Percentiles rank a stretch among this genome's conserved stretches.
These are phyloP conservation scores for Dalbergia cultrata DNA, from an alignment of 306 rosid genomes.

Conservation along the genomic window DNA sequence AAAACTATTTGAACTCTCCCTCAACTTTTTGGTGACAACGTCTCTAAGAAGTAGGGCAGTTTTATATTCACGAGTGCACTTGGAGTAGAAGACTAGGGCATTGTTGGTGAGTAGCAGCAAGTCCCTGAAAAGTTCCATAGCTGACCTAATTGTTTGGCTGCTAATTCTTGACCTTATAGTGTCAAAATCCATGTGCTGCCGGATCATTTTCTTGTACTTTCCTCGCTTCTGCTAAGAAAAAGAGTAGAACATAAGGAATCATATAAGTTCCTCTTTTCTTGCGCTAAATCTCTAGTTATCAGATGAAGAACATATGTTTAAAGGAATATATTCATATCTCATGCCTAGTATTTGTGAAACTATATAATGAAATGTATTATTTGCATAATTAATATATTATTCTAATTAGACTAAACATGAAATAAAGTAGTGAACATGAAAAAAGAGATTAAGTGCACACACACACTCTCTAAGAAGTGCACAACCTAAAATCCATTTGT, in stretches of 20 bases:
- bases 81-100: constrained; percentile 71
- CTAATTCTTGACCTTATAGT: constrained; percentile 66
- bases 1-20: constrained; percentile 35
- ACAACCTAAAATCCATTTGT: too few relatives aligned
- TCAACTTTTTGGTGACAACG: constrained; percentile 49
- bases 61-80: constrained; percentile 62
- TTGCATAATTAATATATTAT: too few relatives aligned
- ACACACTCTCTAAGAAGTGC: too few relatives aligned
- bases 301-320: too few relatives aligned
- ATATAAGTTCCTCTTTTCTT: too few relatives aligned
- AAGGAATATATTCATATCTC: too few relatives aligned
- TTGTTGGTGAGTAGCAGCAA: constrained; percentile 67
- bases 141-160: constrained; percentile 51
- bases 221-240: constrained; percentile 63
- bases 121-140: constrained; percentile 67
- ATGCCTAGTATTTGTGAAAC: too few relatives aligned
- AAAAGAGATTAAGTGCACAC: too few relatives aligned
- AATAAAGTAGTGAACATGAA: too few relatives aligned
- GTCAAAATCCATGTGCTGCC: constrained; percentile 73
- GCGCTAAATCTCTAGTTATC: too few relatives aligned
- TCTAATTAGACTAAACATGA: background rate
- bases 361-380: too few relatives aligned
- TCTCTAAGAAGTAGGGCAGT: constrained; percentile 66
- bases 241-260: constrained; percentile 15
- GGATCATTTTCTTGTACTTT: constrained; percentile 71